Base-by-base conservation (phyloP, 2,329 filamentous ascomycete genomes). In the Orbilia javanica region DNA sequence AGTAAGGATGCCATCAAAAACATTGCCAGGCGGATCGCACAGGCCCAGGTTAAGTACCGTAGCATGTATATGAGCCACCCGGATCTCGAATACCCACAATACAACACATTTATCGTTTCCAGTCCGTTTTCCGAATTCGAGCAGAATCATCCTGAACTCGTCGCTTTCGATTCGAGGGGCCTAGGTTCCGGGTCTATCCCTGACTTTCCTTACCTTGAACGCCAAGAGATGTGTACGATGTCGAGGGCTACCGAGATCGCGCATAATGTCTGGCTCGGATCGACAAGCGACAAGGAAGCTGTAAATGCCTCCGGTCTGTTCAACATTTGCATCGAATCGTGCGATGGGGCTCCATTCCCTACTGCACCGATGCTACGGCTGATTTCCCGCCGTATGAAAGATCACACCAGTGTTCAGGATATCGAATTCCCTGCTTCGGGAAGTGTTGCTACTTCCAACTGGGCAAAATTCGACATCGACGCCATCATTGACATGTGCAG, bases 361-460 rank as follows among this genome's bases (percentile, higher is more conserved):
- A 73, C 75, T 60, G 63, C 75, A 15, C 69, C 75, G 53, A 79
- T 74, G 68, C 25, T 79, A 31, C 63, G 75, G 15, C 15, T 79
- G 55, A 74, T 79, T 65, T 74, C 75, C 4, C 62, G 70, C 27
- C 91, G 94, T 78, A 79, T 81, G 80, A 80, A 57, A 27, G 79
- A 75, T 29, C 79, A 79, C 29, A 80, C 84, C 46, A 84, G 86
- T 3, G 85, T 88, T 13, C 85, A 90, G 77, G 86, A 88, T 79
- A 85, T 96, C 65, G 92, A 97, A 80, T 98, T 98, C 79, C 95
- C 95, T 0, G 96, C 94, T 0, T 97, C 95, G 0, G 96, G 96
- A n/a, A 96, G 93, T 81, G 92, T 98, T 69, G 87, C 95, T 81
- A 91, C 93, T 1, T 92, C 94, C 1, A 92, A 91, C 0, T 96